A percentile compares a stretch with the other conserved stretches of the same genome.
phyloP scores from a whole-genome alignment of 2,329 filamentous ascomycete genomes.

The Penicillium sp. region DNA sequence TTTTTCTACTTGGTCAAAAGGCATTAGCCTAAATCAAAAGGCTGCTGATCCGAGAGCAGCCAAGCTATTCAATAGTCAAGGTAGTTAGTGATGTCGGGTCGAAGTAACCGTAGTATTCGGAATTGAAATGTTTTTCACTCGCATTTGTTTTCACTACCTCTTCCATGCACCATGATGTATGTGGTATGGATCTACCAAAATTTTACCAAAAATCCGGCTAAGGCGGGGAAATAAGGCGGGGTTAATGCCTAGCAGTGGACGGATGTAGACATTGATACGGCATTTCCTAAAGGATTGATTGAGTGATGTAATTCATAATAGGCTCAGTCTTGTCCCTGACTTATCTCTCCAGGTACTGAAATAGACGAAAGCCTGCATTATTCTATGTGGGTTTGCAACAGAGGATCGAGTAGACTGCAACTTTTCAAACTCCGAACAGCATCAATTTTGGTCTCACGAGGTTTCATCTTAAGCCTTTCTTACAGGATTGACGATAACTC shows the following conservation, averaged over 20 bases:
- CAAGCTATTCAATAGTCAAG: background rate
- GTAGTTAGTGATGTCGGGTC: background rate
- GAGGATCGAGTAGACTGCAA: no score
- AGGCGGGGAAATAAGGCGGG: background rate
- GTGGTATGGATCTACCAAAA: background rate
- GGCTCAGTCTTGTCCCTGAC: no score
- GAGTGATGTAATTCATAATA: no score
- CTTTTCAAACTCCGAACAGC: no score
- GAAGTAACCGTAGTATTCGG: background rate
- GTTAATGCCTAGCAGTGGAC: background rate
- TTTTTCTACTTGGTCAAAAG: background rate
- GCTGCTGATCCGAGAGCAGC: background rate
- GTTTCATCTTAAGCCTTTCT: background rate
- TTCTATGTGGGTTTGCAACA: no score
- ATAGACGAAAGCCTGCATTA: no score
- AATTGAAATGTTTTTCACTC: background rate
- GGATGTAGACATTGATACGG: no score
- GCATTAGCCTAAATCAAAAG: background rate
- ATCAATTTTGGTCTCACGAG: no score
- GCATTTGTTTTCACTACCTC: background rate
- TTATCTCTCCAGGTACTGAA: no score
- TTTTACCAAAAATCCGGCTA: background rate
- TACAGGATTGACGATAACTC: conserved; percentile 7
- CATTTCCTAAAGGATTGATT: no score
- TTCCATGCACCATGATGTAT: background rate